Evolutionary conservation across 2,329 filamentous ascomycete species (phyloP).

Genomic region (Ceratocystis ficicola): DNA sequence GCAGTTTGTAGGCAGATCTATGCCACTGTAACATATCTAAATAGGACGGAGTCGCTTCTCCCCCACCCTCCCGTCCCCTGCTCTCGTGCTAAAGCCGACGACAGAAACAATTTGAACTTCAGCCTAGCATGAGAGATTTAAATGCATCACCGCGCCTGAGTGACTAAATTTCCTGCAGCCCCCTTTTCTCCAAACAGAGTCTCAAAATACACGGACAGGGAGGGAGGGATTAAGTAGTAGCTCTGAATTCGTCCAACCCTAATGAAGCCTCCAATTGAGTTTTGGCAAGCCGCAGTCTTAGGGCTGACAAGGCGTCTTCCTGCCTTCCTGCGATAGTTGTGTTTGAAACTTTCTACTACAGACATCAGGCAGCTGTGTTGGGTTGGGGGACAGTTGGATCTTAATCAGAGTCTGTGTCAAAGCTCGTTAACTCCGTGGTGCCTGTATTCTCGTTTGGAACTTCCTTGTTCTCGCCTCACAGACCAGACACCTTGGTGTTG

Average conservation of each 20-base stretch:
- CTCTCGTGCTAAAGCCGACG: neutral
- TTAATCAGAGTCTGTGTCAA: neutral
- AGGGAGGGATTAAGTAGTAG: neutral
- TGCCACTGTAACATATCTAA: too few relatives aligned
- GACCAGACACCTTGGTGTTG: neutral
- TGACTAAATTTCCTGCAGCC: neutral
- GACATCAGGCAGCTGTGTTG: neutral
- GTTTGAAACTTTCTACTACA: neutral
- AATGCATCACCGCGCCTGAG: neutral
- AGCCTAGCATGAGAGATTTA: neutral
- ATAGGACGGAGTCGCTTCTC: too few relatives aligned
- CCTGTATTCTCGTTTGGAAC: neutral
- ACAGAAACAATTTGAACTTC: neutral
- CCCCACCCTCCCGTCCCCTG: neutral
- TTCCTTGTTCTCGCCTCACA: neutral
- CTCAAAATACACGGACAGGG: neutral
- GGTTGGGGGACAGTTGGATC: neutral
- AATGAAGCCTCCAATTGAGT: neutral
- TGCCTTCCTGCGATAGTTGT: neutral
- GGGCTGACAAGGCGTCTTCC: neutral
- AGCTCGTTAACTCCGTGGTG: neutral
- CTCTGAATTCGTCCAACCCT: neutral
- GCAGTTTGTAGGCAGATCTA: too few relatives aligned
- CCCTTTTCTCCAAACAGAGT: conserved; percentile 2
- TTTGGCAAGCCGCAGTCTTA: neutral